Evolutionary conservation across 1,284 basidiomycete genomes (phyloP), one percentile per base, ranked within the genome.

Genomic region (Ustilago hordei): DNA sequence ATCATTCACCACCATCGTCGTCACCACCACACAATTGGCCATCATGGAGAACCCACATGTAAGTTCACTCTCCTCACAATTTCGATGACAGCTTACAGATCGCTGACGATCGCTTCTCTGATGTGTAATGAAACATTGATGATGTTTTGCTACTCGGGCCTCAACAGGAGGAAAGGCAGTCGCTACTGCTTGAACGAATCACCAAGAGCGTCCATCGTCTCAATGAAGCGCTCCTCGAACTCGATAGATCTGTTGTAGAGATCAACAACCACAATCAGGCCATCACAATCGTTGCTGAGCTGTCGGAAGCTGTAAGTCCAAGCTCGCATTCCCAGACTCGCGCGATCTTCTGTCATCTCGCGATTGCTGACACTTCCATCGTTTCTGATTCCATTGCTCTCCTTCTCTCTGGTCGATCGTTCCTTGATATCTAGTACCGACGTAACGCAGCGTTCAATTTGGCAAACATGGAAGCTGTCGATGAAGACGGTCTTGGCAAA

Each of bases 181-280:
- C 93, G 38, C 91, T 95, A 43, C 89, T 96, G 38, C 89, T 96
- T 3, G 93, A 95, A 81, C 90, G 95, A 34, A 95, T 97, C 76
- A 89, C 95, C 45, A 95, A 95, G 87, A 96, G 94, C 80, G 91
- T 93, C 11, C 94, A 95, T 75, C 81, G 92, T 87, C 54, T 80
- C 36, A 80, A 60, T 60, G 64, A 78, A 43, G 75, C 59, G 47
- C 80, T 66, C 56, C 86, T 91, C n/a, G 93, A 95, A 82, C 88
- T 95, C 62, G 93, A 93, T 82, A 91, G 91, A 70, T 92, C 91
- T 70, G 87, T 93, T 68, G 91, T 74, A n/a, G 79, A 85, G 56
- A 84, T 85, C 75, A 85, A 85, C 73, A 77, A 78, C 32, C 81
- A 82, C 58, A 85, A 85, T 39, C 77, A 81, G 62, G 75, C 74